phyloP scores from a whole-genome alignment of 176 grass and related monocot species.

The Saccharum officinarum region DNA sequence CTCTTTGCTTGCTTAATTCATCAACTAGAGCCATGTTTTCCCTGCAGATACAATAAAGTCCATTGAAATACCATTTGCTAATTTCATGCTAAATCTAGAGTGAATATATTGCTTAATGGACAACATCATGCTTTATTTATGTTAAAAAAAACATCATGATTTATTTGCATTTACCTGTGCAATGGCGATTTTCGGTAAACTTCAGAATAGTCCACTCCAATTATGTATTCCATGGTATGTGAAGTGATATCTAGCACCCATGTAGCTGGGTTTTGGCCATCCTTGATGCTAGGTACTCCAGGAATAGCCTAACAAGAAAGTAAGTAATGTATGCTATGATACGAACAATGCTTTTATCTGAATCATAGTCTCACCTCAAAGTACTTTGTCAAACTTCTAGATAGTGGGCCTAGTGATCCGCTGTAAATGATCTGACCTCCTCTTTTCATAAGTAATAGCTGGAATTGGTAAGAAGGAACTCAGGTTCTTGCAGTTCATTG shows the following conservation, averaged over 20 bases:
- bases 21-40: slow-evolving; percentile 68
- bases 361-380: slow-evolving; percentile 66
- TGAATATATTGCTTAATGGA: background rate
- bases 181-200: slow-evolving; percentile 53
- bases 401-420: slow-evolving; percentile 71
- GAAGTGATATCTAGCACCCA: slow-evolving; percentile 83
- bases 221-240: slow-evolving; percentile 57
- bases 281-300: slow-evolving; percentile 66
- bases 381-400: slow-evolving; percentile 72
- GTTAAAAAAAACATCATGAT: too few relatives aligned
- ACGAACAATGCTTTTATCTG: slow-evolving; percentile 1
- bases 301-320: slow-evolving; percentile 61
- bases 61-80: background rate
- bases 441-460: slow-evolving; percentile 94
- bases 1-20: slow-evolving; percentile 43
- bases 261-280: slow-evolving; percentile 76
- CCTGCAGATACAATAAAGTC: slow-evolving; percentile 42
- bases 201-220: slow-evolving; percentile 63
- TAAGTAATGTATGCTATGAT: background rate
- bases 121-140: background rate
- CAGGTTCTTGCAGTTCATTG: background rate
- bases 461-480: background rate
- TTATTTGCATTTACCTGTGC: background rate
- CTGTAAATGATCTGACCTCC: slow-evolving; percentile 78
- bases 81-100: background rate